Evolutionary conservation across 2,329 filamentous ascomycete species (phyloP).

Genomic region (Phialemoniopsis sp.): DNA sequence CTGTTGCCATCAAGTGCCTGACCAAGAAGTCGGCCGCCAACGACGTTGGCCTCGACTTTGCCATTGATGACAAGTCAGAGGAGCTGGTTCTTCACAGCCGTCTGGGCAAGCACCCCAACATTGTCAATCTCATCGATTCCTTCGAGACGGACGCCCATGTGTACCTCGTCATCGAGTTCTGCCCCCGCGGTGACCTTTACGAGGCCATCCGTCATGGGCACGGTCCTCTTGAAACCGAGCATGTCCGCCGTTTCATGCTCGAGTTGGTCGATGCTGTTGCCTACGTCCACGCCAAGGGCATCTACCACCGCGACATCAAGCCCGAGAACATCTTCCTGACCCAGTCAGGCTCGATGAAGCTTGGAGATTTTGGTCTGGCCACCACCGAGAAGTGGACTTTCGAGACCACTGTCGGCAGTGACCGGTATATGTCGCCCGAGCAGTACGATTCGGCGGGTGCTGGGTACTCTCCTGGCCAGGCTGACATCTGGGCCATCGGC

Average conservation of each 20-base stretch:
- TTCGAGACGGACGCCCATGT: slow-evolving; percentile 90
- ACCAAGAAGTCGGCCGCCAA: slow-evolving; percentile 71
- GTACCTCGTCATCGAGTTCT: slow-evolving; percentile 94
- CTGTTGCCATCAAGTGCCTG: slow-evolving; percentile 94
- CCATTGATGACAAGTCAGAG: slow-evolving; percentile 78
- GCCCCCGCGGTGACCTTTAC: slow-evolving; percentile 91
- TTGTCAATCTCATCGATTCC: slow-evolving; percentile 86
- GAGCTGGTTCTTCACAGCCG: slow-evolving; percentile 75
- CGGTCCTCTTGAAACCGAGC: slow-evolving; percentile 89
- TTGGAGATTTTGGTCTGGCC: slow-evolving; percentile 93
- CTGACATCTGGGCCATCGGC: slow-evolving; percentile 95
- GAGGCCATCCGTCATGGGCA: slow-evolving; percentile 89
- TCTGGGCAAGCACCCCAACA: slow-evolving; percentile 78
- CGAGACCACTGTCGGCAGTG: slow-evolving; percentile 91
- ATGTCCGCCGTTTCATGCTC: slow-evolving; percentile 96
- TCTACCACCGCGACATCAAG: slow-evolving; percentile 98
- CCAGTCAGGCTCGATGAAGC: slow-evolving; percentile 83
- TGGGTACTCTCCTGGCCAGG: slow-evolving; percentile 89
- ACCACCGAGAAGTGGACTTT: slow-evolving; percentile 87
- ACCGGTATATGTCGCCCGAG: slow-evolving; percentile 98
- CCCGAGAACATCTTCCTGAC: slow-evolving; percentile 98
- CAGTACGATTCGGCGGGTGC: slow-evolving; percentile 86
- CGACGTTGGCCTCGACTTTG: slow-evolving; percentile 58
- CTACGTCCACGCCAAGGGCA: slow-evolving; percentile 84
- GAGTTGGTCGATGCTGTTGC: slow-evolving; percentile 86